A percentile compares a stretch with the other conserved stretches of the same genome.
Evolutionary conservation across 169 alveolate genomes (phyloP).

Genomic region (Cryptosporidium parvum): DNA sequence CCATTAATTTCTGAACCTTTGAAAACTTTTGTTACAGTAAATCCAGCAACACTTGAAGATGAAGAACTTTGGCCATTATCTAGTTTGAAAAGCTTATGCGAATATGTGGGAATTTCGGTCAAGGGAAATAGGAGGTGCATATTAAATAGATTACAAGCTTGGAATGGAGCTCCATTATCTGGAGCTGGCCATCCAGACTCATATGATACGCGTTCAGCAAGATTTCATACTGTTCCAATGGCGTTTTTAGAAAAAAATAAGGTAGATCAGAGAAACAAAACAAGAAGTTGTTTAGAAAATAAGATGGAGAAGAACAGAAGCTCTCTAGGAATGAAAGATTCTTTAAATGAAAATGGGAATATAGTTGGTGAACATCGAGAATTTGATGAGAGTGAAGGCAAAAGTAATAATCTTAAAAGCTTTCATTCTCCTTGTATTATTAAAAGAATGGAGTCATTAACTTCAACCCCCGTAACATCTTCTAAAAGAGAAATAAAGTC

Average conservation of each 20-base stretch:
- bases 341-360: neutral
- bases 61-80: conserved; percentile 69
- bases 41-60: conserved; percentile 72
- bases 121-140: conserved; percentile 62
- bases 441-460: conserved; percentile 15
- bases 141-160: conserved; percentile 58
- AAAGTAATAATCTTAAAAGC: neutral
- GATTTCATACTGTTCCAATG: conserved; percentile 74
- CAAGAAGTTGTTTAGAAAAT: neutral
- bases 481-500: conserved; percentile 4
- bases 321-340: neutral
- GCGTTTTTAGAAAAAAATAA: conserved; percentile 10
- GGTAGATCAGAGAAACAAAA: neutral
- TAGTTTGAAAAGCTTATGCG: conserved; percentile 47
- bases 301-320: neutral
- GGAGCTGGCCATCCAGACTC: conserved; percentile 75
- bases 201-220: conserved; percentile 63
- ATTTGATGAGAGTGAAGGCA: conserved; percentile 4
- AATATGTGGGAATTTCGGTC: conserved; percentile 40
- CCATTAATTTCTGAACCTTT: conserved; percentile 58
- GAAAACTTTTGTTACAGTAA: conserved; percentile 57
- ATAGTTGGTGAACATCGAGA: neutral
- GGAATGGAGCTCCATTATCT: conserved; percentile 75
- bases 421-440: conserved; percentile 35
- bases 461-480: conserved; percentile 9